Percentiles rank a stretch among this genome's conserved stretches.
Conservation (phyloP, 371 early-diverging fungal species). For the Mucor mucedo region DNA sequence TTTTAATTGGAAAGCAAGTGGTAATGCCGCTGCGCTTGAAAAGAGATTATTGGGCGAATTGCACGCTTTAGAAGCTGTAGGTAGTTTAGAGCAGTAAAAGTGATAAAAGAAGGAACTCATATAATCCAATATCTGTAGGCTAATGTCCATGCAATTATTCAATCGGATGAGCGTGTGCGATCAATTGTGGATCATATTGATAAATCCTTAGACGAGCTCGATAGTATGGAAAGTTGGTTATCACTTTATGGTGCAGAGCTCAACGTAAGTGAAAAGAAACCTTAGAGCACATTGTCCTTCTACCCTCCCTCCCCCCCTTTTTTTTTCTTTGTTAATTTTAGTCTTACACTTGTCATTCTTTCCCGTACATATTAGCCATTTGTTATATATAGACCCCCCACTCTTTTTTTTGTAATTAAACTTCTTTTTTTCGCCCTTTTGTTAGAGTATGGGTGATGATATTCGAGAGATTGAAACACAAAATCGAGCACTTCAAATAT, state of each 20-base stretch:
- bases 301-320: neutral
- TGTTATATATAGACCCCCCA: neutral
- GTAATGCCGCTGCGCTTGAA: constrained; percentile 77
- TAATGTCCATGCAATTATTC: constrained; percentile 92
- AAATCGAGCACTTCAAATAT: constrained; percentile 89
- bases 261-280: constrained; percentile 60
- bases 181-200: constrained; percentile 83
- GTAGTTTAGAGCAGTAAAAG: constrained; percentile 9
- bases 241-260: constrained; percentile 84
- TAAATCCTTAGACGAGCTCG: constrained; percentile 76
- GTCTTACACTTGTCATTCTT: constrained; percentile 3
- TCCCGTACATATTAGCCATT: neutral
- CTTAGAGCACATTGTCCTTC: neutral
- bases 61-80: constrained; percentile 77
- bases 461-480: constrained; percentile 92
- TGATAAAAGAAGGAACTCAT: neutral
- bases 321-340: neutral
- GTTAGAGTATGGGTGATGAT: constrained; percentile 90
- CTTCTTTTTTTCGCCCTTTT: constrained; percentile 1
- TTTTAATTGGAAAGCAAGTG: constrained; percentile 80
- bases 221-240: constrained; percentile 86
- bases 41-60: constrained; percentile 65
- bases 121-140: constrained; percentile 52
- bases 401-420: neutral
- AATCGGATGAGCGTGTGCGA: constrained; percentile 87